Conservation (phyloP, 805 yeast genomes). For the Diddensiella transvaalensis region DNA sequence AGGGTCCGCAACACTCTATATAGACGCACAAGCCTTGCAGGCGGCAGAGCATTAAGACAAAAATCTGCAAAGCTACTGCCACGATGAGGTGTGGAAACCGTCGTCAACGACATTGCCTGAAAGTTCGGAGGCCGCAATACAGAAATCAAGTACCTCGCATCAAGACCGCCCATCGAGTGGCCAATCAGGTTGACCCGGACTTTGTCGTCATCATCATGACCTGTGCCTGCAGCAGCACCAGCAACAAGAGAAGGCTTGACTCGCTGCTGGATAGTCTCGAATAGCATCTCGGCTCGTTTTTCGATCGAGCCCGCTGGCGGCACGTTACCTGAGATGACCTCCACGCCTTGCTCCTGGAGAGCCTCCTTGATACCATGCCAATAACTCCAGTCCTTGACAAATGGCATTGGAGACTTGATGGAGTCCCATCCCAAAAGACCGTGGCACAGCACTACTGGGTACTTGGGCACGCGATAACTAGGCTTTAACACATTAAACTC, state of each 20-base stretch:
- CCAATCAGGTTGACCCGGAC: slow-evolving; percentile 67
- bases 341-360: slow-evolving; percentile 58
- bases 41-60: slow-evolving; percentile 12
- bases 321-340: slow-evolving; percentile 68
- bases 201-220: slow-evolving; percentile 13
- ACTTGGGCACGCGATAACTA: slow-evolving; percentile 53
- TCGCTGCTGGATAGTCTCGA: slow-evolving; percentile 44
- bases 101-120: slow-evolving; percentile 70
- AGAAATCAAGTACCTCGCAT: slow-evolving; percentile 71
- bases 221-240: no score
- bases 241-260: slow-evolving; percentile 2
- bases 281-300: slow-evolving; percentile 58
- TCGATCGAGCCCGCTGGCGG: slow-evolving; percentile 78
- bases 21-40: slow-evolving; percentile 3
- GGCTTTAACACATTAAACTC: slow-evolving; percentile 31
- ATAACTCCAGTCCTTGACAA: slow-evolving; percentile 50
- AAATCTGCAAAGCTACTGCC: slow-evolving; percentile 80
- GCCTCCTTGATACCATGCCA: slow-evolving; percentile 78
- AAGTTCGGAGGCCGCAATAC: slow-evolving; percentile 46
- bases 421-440: slow-evolving; percentile 82
- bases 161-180: slow-evolving; percentile 95
- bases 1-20: slow-evolving; percentile 20
- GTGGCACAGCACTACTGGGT: slow-evolving; percentile 80
- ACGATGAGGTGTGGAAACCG: slow-evolving; percentile 83
- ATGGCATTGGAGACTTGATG: slow-evolving; percentile 40